These are phyloP conservation scores for Melanogaster broomeanus DNA, from an alignment of 768 basidiomycete genomes.

Conservation along the genomic window DNA sequence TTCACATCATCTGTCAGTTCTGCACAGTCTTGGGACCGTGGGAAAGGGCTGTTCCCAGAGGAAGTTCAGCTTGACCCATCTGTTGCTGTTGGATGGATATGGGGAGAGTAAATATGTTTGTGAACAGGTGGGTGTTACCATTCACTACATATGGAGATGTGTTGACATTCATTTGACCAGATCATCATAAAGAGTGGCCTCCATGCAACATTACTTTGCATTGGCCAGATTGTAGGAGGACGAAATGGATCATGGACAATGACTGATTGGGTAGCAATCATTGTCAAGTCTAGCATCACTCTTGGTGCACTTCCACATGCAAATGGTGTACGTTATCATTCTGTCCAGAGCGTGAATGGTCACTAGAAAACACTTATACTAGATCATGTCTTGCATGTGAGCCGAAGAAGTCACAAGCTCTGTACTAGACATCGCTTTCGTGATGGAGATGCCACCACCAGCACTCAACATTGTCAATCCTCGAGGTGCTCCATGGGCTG, in stretches of 20 bases:
- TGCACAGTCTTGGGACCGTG: slow-evolving; percentile 23
- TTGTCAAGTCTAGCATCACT: too few species aligned
- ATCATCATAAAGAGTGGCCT: slow-evolving; percentile 28
- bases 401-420: too few species aligned
- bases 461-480: slow-evolving; percentile 42
- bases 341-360: neutral
- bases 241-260: too few species aligned
- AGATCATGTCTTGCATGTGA: slow-evolving; percentile 39
- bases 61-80: slow-evolving; percentile 30
- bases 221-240: too few species aligned
- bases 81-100: slow-evolving; percentile 35
- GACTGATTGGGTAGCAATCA: too few species aligned
- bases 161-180: slow-evolving; percentile 6
- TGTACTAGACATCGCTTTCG: slow-evolving; percentile 35
- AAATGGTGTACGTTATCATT: too few species aligned
- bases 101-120: slow-evolving; percentile 40
- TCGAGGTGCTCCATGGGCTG: too few species aligned
- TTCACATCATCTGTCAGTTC: slow-evolving; percentile 27
- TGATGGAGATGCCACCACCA: slow-evolving; percentile 16
- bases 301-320: too few species aligned
- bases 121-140: slow-evolving; percentile 32
- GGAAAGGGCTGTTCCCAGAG: slow-evolving; percentile 35
- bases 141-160: slow-evolving; percentile 6
- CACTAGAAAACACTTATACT: neutral
- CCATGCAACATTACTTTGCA: slow-evolving; percentile 21